Base-by-base conservation (phyloP, 805 yeast species). In the Wickerhamomyces bovis region DNA sequence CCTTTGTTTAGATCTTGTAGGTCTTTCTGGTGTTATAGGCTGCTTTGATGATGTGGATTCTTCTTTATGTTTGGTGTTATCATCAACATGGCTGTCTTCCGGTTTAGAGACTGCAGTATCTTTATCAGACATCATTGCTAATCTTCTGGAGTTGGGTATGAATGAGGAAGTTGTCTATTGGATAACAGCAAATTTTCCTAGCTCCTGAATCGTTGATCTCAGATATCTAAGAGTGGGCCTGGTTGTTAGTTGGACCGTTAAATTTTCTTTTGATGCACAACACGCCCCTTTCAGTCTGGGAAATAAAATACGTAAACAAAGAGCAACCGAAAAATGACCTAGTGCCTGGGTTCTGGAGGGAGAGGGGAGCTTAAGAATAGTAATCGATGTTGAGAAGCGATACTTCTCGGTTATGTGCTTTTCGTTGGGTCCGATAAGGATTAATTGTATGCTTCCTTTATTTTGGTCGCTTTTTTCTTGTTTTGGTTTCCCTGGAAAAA, bases 21-120 rank as follows among this genome's bases (percentile, higher is more conserved):
- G 44, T 42, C 51, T 35, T 39, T 44, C 48, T 12, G 58, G 57
- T 0, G 57, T 52, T 1, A 50, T 45, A 4, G 58, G 57, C 12
- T 33, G 36, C 16, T 3, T 16, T 16, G 36, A 20, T 33, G 20
- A 33, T 33, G 19, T n/a, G 3, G 36, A 18, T 10, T 33, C 20
- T 12, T 33, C 36, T 28, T 28, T 11, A 10, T 38, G 33, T 44
- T 44, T 18, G 57, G 56, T 1, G n/a, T 13, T 28, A 28, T 28
- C 31, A 13, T 28, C 31, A 28, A 28, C 31, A 55, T 52, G 1
- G 51, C 42, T 10, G 57, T 53, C 12, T n/a, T 33, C 20, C 3
- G 20, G 20, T 16, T 18, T 33, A 18, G 36, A 19, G 16, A 16
- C 20, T 16, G 19, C 9, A 8, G 36, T 33, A 3, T 33, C 36